phyloP scores from a whole-genome alignment of 1,139 yeast species.

The Pichia sp. region DNA sequence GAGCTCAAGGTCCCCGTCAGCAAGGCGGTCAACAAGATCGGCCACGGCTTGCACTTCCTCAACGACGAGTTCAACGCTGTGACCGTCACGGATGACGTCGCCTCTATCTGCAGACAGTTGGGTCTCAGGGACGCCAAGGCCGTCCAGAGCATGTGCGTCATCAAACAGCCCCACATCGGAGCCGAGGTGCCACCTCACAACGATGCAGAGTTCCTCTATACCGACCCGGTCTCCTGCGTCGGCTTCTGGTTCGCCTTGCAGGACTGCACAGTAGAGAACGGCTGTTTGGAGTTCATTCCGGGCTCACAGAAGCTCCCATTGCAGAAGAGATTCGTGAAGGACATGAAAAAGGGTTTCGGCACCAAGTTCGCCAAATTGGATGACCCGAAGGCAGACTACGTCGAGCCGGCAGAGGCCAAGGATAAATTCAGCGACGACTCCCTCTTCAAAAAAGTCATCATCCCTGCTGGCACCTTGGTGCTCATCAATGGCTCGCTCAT shows the following conservation, averaged over 20 bases:
- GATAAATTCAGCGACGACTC: constrained; percentile 29
- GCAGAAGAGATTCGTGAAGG: constrained; percentile 61
- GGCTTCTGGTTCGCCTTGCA: constrained; percentile 85
- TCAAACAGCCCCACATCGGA: constrained; percentile 73
- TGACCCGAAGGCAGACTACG: constrained; percentile 22
- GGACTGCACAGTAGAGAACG: constrained; percentile 64
- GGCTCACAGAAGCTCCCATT: constrained; percentile 67
- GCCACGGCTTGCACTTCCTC: constrained; percentile 67
- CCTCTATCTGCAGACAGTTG: constrained; percentile 49
- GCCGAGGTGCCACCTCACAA: constrained; percentile 78
- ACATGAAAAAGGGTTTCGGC: constrained; percentile 43
- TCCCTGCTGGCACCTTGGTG: constrained; percentile 69
- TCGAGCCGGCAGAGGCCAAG: constrained; percentile 20
- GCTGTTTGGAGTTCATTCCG: constrained; percentile 69
- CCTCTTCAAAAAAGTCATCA: constrained; percentile 51
- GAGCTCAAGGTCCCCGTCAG: constrained; percentile 47
- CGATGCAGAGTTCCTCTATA: constrained; percentile 69
- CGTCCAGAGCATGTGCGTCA: constrained; percentile 74
- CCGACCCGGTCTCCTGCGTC: constrained; percentile 65
- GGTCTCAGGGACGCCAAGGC: constrained; percentile 63
- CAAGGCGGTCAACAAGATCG: constrained; percentile 67
- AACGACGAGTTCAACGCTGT: constrained; percentile 45
- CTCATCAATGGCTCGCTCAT: constrained; percentile 66
- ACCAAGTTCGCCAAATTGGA: constrained; percentile 42
- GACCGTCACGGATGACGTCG: constrained; percentile 50